Conservation (phyloP, 2,329 filamentous ascomycete species). For the Helminthosporium solani region DNA sequence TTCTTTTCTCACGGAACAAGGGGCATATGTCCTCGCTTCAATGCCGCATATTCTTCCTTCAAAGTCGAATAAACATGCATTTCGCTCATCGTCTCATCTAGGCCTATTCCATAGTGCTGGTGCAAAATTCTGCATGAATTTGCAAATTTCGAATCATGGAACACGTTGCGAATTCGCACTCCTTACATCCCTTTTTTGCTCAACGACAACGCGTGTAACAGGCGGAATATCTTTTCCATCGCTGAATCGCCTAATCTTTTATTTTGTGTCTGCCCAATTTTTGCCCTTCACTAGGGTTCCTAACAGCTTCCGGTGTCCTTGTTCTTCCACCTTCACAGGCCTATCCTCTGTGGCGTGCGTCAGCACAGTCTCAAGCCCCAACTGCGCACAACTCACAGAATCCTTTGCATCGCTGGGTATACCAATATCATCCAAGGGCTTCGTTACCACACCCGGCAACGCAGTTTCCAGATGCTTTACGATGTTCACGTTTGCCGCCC, state of each 20-base stretch:
- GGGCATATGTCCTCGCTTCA: too few relatives aligned
- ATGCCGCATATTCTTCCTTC: too few relatives aligned
- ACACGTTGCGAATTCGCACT: too few relatives aligned
- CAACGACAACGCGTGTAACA: slow-evolving; percentile 3
- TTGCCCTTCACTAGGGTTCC: slow-evolving; percentile 15
- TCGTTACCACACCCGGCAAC: slow-evolving; percentile 52
- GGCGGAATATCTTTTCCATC: slow-evolving; percentile 8
- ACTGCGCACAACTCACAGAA: slow-evolving; percentile 61
- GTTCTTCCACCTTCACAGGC: slow-evolving; percentile 35
- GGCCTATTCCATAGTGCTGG: too few relatives aligned
- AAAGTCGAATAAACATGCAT: too few relatives aligned
- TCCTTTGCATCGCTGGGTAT: slow-evolving; percentile 61
- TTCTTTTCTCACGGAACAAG: too few relatives aligned
- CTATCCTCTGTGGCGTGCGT: neutral
- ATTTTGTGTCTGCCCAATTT: slow-evolving; percentile 15
- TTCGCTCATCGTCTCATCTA: too few relatives aligned
- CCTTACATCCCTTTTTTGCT: neutral
- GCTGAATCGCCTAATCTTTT: slow-evolving; percentile 15
- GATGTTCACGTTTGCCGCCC: slow-evolving; percentile 62
- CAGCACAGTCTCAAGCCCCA: slow-evolving; percentile 57
- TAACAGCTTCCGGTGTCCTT: slow-evolving; percentile 34
- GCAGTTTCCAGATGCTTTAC: slow-evolving; percentile 51
- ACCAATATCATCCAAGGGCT: slow-evolving; percentile 59
- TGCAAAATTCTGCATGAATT: too few relatives aligned
- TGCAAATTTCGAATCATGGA: too few relatives aligned